phyloP scores from a whole-genome alignment of 305 asterid species.

The Fraxinus paxiana region DNA sequence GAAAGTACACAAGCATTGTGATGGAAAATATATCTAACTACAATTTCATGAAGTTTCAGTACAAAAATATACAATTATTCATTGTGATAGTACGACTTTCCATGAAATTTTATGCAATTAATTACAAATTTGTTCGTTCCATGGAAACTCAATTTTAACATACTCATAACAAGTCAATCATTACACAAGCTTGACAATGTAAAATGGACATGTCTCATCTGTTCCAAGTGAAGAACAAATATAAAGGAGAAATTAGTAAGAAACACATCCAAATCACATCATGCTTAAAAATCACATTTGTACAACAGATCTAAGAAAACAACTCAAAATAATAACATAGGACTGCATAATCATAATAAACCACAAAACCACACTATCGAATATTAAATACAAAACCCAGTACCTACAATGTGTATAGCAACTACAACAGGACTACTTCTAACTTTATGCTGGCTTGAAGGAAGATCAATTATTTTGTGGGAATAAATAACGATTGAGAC shows the following conservation, averaged over 20 bases:
- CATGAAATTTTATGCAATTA: background rate
- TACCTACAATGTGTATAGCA: conserved; percentile 7
- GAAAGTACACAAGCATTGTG: conserved; percentile 15
- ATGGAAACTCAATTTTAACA: background rate
- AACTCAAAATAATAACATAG: background rate
- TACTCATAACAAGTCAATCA: background rate
- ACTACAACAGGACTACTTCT: too few relatives aligned
- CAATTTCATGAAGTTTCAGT: background rate
- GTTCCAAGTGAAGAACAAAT: background rate
- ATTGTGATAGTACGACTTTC: background rate
- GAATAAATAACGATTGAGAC: too few relatives aligned
- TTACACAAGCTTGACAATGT: background rate
- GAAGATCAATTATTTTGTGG: too few relatives aligned
- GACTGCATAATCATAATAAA: background rate
- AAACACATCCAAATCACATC: background rate
- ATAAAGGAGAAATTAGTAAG: background rate
- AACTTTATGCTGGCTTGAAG: too few relatives aligned
- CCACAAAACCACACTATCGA: background rate
- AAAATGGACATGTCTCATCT: background rate
- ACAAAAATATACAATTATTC: too few relatives aligned
- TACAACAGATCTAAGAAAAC: background rate
- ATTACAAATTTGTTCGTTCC: background rate
- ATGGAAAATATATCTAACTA: background rate
- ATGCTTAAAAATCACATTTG: background rate
- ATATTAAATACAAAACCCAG: background rate